Conservation (phyloP, 179 eudicot genomes). For the Gypsophila paniculata region DNA sequence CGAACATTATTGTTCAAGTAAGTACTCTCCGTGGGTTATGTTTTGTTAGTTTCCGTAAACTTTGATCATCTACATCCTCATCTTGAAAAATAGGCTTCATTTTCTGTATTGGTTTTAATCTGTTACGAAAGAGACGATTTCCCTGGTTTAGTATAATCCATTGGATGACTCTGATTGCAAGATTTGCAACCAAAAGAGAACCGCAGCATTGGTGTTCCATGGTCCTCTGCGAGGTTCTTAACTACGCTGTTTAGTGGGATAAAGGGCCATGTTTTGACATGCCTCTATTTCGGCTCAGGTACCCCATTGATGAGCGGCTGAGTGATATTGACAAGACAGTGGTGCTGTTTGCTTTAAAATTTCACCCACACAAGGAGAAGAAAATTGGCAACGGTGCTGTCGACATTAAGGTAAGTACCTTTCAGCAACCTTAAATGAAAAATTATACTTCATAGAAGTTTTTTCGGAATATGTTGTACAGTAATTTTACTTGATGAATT, state of each 20-base stretch:
- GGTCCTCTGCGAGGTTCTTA: not conserved
- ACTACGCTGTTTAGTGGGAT: slow-evolving; percentile 12
- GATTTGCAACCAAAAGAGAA: no score
- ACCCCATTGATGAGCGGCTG: slow-evolving; percentile 41
- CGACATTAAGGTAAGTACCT: slow-evolving; percentile 32
- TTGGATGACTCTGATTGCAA: not conserved
- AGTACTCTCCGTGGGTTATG: slow-evolving; percentile 23
- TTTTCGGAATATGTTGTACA: not conserved
- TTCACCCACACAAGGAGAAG: slow-evolving; percentile 60
- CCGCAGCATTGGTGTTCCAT: not conserved
- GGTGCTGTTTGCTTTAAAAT: slow-evolving; percentile 50
- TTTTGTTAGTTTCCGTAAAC: not conserved
- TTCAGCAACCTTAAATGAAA: no score
- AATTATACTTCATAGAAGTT: no score
- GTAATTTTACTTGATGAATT: not conserved
- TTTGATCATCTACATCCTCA: slow-evolving; percentile 11
- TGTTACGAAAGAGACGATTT: not conserved
- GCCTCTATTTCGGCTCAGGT: slow-evolving; percentile 35
- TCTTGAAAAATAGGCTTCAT: not conserved
- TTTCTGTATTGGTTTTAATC: not conserved
- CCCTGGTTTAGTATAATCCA: not conserved
- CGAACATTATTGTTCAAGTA: slow-evolving; percentile 54
- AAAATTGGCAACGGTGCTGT: slow-evolving; percentile 62
- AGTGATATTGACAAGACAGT: slow-evolving; percentile 45
- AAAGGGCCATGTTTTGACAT: slow-evolving; percentile 4